Evolutionary conservation across 2,329 filamentous ascomycete genomes (phyloP), one percentile per base, ranked within the genome.

Genomic region (Xylaria polymorpha): DNA sequence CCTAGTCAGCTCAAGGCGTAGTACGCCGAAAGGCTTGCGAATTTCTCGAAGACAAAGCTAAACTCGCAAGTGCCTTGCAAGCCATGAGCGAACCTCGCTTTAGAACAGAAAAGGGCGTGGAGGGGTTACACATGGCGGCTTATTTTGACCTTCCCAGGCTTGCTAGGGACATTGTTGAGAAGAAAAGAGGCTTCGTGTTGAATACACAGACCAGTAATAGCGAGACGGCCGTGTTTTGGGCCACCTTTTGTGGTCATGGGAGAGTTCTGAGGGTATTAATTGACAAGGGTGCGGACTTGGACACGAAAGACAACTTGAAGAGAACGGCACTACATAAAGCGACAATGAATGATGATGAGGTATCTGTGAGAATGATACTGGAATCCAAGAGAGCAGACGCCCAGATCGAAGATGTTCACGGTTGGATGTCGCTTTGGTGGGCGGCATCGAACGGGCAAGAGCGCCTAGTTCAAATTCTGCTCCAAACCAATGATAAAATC

Each of bases 391-490:
- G 37, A 43, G 46, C 20, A 53, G 50, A 60, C 37, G 37, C 44
- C 20, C 44, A 55, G n/a, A 55, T 25, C 10, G 46, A 66, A 43
- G 57, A 61, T 37, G 14, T 32, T 15, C 18, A 39, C 29, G 39
- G 58, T 15, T 66, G 64, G 64, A 66, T 57, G 4, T 35, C 64
- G 15, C 64, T 66, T 55, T 57, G 64, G 14, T 66, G 51, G 37
- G 56, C 64, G 12, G 64, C 64, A 6, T 53, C 57, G 3, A 55
- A 56, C 37, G 64, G 64, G 51, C 50, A 55, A 18, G 25, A 56
- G 25, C 20, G n/a, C 15, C 4, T 62, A 15, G 64, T 66, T 20
- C 32, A 22, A 6, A n/a, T 56, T 22, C 41, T 66, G 20, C 48
- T 66, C 48, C 6, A 61, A n/a, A 44, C 57, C 48, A 51, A 57